A percentile compares a stretch with the other conserved stretches of the same genome.
Evolutionary conservation across 2,329 filamentous ascomycete species (phyloP).

Genomic region (Alternaria sp.): DNA sequence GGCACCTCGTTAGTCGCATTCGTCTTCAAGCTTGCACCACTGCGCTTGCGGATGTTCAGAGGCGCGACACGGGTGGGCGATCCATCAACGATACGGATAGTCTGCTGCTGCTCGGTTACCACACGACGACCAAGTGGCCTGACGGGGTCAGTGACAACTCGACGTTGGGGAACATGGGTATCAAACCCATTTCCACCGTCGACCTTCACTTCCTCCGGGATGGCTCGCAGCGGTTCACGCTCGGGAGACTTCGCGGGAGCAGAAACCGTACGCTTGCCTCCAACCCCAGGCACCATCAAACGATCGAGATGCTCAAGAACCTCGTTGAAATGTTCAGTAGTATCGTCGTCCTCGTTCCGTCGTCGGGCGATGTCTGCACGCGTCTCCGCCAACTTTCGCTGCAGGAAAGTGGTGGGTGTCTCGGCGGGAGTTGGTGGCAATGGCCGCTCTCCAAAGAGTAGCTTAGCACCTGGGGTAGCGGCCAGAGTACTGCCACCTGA

Average conservation of each 20-base stretch:
- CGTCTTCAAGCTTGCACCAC: constrained; percentile 40
- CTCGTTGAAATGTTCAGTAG: constrained; percentile 62
- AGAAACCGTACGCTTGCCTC: constrained; percentile 54
- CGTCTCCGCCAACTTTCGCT: constrained; percentile 64
- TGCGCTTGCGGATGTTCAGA: constrained; percentile 62
- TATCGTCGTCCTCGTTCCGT: constrained; percentile 53
- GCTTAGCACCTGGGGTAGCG: constrained; percentile 37
- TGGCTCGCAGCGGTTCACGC: constrained; percentile 54
- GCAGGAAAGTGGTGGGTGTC: constrained; percentile 59
- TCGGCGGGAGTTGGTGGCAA: constrained; percentile 54
- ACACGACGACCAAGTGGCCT: constrained; percentile 34
- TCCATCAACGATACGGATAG: constrained; percentile 64
- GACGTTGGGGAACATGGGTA: constrained; percentile 36
- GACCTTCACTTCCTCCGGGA: constrained; percentile 57
- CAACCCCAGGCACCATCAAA: constrained; percentile 56
- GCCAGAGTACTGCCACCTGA: constrained; percentile 39
- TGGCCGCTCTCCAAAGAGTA: constrained; percentile 49
- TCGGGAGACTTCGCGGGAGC: constrained; percentile 48
- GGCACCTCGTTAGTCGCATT: constrained; percentile 17
- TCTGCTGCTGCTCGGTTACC: constrained; percentile 48
- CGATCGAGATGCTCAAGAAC: constrained; percentile 67
- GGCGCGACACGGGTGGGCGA: constrained; percentile 60
- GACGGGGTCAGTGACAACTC: constrained; percentile 54
- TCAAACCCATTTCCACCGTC: constrained; percentile 44
- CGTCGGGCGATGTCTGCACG: constrained; percentile 63